Evolutionary conservation across 345 rosid genomes (phyloP), one percentile per base, ranked within the genome.

Genomic region (Eucalyptus pauciflora): DNA sequence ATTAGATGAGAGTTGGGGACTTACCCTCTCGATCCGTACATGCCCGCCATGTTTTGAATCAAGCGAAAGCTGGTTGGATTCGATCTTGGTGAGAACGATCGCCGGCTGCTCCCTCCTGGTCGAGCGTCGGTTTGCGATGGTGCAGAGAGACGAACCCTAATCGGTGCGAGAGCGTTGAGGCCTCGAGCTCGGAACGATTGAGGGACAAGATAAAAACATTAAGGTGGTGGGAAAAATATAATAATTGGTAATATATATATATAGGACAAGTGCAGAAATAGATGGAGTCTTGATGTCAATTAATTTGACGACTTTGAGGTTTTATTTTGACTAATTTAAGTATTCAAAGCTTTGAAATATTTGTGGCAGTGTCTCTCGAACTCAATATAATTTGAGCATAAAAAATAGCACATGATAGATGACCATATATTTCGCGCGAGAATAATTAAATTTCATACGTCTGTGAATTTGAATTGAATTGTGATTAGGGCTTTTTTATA

Each of bases 1-100:
- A 48, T 9, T 25, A 81, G 64, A 69, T 20, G 27, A 33, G 80
- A 86, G 12, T 89, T 81, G 56, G 41, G 86, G 50, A 88, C 94
- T 89, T 91, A 94, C 95, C 95, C 95, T 89, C 95, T 93, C 13
- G 92, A 90, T 88, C 94, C 94, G 93, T 94, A 94, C 94, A 94
- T 92, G 85, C 24, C 85, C 45, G 85, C 48, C 48, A 76, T 76
- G 85, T 20, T 37, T 76, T 43, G 83, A 76, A 76, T 76, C 85
- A 4, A 4, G 43, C 85, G 16, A 10, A 76, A 11, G 29, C 48
- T 20, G 48, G 83, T 22, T 3, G 2, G 85, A 76, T 76, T 76
- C 85, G 85, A 76, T 76, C 85, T 20, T 37, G 13, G 48, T 6
- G 85, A 41, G 85, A 76, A 76, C 29, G 85, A 76, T 76, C 85